Base-by-base conservation (phyloP, 225 moss, liverwort and hornwort species). In the Anthoceros angustus region DNA sequence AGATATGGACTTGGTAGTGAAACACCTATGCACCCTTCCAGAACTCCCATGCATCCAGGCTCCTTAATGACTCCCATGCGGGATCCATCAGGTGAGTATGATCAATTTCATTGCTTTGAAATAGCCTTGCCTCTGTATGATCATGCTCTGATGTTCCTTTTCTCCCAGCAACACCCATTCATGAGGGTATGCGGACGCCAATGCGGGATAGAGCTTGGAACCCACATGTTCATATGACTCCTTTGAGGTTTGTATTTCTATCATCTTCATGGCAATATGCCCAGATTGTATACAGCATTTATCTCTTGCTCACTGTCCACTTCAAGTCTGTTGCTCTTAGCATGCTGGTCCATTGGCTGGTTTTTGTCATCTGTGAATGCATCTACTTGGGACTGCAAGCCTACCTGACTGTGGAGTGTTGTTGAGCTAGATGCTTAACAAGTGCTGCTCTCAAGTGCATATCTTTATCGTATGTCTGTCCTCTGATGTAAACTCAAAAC, bases 191-290 rank as follows among this genome's bases (percentile, higher is more conserved):
- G 98, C 89, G 98, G 76, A 99, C 98, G 65, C 98, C 98, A 5
- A 99, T 99, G 98, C 88, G 89, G 7, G 98, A 92, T 71, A 87
- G 98, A 76, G 98, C 98, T n/a, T 99, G 98, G 98, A 92, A 92
- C 79, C 92, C 98, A 49, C 98, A 87, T 77, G 80, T 87, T 26
- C 92, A 87, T 42, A 92, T 99, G 89, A 92, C 98, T 55, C 98
- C 98, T 26, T 74, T 92, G 68, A 82, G 88, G 93, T 93, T 42
- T 62, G 73, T 72, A 43, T 42, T 67, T 4, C 32, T 32, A 32
- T 1, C 32, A 32, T 32, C 32, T 32, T 32, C 32, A 32, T 1
- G 32, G 32, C 4, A 32, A 32, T 32, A 4, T 1, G 4, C 32
- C 32, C 32, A 32, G 1, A 32, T 32, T 32, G 1, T 32, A 4